phyloP scores from a whole-genome alignment of 2,329 filamentous ascomycete genomes.

The Phyllosticta citriasiana region DNA sequence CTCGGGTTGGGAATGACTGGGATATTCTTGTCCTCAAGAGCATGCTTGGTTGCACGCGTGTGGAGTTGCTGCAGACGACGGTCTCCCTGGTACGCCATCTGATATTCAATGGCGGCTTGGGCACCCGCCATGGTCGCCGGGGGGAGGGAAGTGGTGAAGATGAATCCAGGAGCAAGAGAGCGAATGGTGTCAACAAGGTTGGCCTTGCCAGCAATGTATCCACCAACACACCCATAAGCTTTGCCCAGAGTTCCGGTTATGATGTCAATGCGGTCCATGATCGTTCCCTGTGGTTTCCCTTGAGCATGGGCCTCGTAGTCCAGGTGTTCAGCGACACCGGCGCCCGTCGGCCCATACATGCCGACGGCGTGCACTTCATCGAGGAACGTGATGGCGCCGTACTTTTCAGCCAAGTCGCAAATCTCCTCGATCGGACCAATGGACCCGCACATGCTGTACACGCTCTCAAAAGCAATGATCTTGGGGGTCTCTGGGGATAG shows the following conservation, averaged over 20 bases:
- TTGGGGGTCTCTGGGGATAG: constrained; percentile 80
- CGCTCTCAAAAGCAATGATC: constrained; percentile 97
- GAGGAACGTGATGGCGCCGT: constrained; percentile 92
- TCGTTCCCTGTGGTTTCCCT: constrained; percentile 65
- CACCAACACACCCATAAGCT: constrained; percentile 93
- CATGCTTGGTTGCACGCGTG: constrained; percentile 86
- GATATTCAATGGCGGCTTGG: constrained; percentile 84
- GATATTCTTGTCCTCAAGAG: constrained; percentile 68
- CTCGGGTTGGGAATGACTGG: constrained; percentile 96
- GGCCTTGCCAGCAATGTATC: constrained; percentile 86
- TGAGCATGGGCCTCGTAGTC: constrained; percentile 80
- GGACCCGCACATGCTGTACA: constrained; percentile 98
- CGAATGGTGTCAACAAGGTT: constrained; percentile 87
- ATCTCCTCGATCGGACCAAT: constrained; percentile 94
- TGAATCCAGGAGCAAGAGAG: constrained; percentile 92
- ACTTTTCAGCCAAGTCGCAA: constrained; percentile 93
- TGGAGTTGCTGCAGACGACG: constrained; percentile 90
- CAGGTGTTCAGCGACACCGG: constrained; percentile 93
- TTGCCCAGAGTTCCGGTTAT: constrained; percentile 97
- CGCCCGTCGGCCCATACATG: constrained; percentile 95
- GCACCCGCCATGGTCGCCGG: constrained; percentile 96
- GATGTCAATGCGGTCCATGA: constrained; percentile 95
- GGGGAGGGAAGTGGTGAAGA: constrained; percentile 94
- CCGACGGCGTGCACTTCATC: constrained; percentile 98
- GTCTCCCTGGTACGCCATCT: constrained; percentile 75